Percentiles rank a stretch among this genome's conserved stretches.
Conservation (phyloP, 306 rosid genomes). For the Medicago ruthenica region DNA sequence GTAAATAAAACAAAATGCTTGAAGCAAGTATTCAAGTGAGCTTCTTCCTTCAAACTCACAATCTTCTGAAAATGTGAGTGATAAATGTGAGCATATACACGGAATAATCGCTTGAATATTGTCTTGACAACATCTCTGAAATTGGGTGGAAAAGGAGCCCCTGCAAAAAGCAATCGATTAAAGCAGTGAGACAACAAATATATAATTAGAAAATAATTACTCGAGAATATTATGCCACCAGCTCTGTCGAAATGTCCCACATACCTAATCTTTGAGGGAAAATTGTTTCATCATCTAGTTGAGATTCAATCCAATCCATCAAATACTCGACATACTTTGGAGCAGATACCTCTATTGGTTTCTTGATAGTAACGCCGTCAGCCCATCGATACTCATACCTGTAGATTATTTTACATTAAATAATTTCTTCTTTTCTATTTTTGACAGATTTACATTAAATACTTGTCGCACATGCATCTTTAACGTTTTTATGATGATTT, state of each 20-base stretch:
- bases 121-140: conserved; percentile 83
- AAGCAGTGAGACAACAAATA: neutral
- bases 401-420: conserved; percentile 38
- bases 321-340: conserved; percentile 85
- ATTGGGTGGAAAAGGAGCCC: conserved; percentile 78
- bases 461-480: conserved; percentile 3
- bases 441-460: neutral
- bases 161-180: conserved; percentile 42
- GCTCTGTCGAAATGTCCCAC: conserved; percentile 20
- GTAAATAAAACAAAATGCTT: conserved; percentile 91
- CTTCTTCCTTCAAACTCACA: conserved; percentile 88
- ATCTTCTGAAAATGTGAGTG: conserved; percentile 87
- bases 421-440: neutral
- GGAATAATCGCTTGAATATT: conserved; percentile 82
- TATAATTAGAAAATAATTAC: neutral
- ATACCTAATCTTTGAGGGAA: conserved; percentile 85
- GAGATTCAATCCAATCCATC: conserved; percentile 93
- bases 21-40: conserved; percentile 92
- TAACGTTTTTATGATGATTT: conserved; percentile 19
- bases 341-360: conserved; percentile 93
- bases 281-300: conserved; percentile 80
- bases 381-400: conserved; percentile 94
- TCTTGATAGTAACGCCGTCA: conserved; percentile 77
- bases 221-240: neutral
- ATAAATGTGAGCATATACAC: conserved; percentile 89